Evolutionary conservation across 208 protist species (phyloP), one percentile per base, ranked within the genome.

Genomic region (Naegleria fowleri): DNA sequence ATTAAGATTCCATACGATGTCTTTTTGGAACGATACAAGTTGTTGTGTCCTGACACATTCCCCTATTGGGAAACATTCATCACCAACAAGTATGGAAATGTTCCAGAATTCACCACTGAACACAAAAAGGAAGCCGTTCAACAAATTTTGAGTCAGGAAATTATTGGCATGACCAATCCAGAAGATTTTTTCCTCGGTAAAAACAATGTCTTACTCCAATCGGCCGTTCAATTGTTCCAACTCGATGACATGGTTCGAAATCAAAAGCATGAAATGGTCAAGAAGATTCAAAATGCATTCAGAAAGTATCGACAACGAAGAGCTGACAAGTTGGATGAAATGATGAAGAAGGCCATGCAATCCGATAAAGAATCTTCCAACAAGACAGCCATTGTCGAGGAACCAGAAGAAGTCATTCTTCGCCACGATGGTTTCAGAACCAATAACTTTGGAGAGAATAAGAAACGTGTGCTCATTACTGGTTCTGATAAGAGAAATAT

Each of bases 1-100:
- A 79, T 79, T 36, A 79, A 79, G 67, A 79, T 79, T 79, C 67
- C 67, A 33, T 79, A 79, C 29, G 67, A 79, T 79, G n/a, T n/a
- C 67, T 79, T 79, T 9, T 9, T 79, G 19, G 67, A 79, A 79
- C 29, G 67, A 79, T 79, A 79, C 29, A 79, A 79, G 9, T 5
- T 85, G 9, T 15, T 85, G 4, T 85, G 36, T 85, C 36, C 79
- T 85, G 38, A 85, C 11, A 85, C 79, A 39, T 85, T 39, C 15
- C 79, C 79, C 19, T 36, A 85, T 39, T 41, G 36, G 36, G 29
- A 79, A 79, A 29, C 16, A 15, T 29, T 29, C 1, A 79, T 79
- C 2, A 36, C 67, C 0, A 36, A 29, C 29, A 67, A 67, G 55
- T 67, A 67, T 67, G 55, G 55, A 29, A 15, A 15, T 22, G 55